Percentiles rank a stretch among this genome's conserved stretches.
phyloP scores from a whole-genome alignment of 2,329 filamentous ascomycete species.

The Xylariaceae sp. region DNA sequence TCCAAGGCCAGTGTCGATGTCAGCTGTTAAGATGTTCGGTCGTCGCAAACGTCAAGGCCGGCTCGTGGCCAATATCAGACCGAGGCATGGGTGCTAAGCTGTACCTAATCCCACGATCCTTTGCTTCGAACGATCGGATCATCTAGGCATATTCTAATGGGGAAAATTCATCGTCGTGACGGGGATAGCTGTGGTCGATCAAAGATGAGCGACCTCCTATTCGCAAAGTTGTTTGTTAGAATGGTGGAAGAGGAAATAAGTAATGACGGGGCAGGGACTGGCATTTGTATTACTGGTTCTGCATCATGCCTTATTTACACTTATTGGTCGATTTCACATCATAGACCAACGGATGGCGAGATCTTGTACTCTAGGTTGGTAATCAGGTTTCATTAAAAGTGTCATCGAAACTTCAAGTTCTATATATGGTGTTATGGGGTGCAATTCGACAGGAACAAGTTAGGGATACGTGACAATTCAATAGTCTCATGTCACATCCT shows the following conservation, averaged over 20 bases:
- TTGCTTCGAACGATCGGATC: constrained; percentile 21
- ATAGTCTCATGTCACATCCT: background rate
- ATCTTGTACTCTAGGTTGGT: constrained; percentile 45
- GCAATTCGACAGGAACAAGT: background rate
- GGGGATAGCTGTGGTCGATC: constrained; percentile 21
- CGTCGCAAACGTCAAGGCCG: background rate
- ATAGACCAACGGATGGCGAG: constrained; percentile 42
- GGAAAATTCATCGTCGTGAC: constrained; percentile 24
- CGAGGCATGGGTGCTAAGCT: constrained; percentile 30
- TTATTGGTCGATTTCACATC: constrained; percentile 38
- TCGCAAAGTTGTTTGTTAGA: constrained; percentile 27
- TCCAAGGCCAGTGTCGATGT: constrained; percentile 78
- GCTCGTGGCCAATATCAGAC: constrained; percentile 7
- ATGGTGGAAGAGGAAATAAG: constrained; percentile 31
- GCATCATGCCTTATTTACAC: constrained; percentile 40
- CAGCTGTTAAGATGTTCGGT: constrained; percentile 60
- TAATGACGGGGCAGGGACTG: constrained; percentile 38
- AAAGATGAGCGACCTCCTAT: constrained; percentile 9
- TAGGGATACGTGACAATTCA: background rate
- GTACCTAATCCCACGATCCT: constrained; percentile 29
- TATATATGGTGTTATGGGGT: constrained; percentile 4
- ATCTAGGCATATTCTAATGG: constrained; percentile 14
- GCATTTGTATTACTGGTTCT: constrained; percentile 44
- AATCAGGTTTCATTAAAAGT: constrained; percentile 39
- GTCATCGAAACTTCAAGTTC: constrained; percentile 18